Evolutionary conservation across 768 basidiomycete species (phyloP).

Genomic region (Galerina marginata): DNA sequence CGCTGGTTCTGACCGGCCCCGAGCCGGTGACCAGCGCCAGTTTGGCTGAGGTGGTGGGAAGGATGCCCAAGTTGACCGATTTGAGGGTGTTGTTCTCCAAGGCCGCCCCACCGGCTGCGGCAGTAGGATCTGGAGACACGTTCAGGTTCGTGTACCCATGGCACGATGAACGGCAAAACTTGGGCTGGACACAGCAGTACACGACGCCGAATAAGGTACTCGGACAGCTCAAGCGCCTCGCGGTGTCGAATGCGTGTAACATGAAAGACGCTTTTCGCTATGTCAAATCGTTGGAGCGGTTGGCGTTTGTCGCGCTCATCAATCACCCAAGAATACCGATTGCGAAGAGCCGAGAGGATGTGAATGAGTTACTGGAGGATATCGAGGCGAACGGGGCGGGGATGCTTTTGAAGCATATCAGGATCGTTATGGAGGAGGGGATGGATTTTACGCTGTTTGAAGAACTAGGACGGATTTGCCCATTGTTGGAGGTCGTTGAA

Average conservation of each 20-base stretch:
- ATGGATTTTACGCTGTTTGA: slow-evolving; percentile 38
- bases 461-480: slow-evolving; percentile 38
- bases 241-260: slow-evolving; percentile 44
- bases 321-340: slow-evolving; percentile 42
- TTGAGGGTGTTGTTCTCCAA: slow-evolving; percentile 29
- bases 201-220: slow-evolving; percentile 20
- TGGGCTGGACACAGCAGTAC: no score
- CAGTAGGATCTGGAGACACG: background rate
- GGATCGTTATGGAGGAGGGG: slow-evolving; percentile 47
- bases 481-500: slow-evolving; percentile 42
- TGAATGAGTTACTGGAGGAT: slow-evolving; percentile 38
- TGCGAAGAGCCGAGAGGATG: slow-evolving; percentile 36
- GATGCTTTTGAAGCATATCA: slow-evolving; percentile 32
- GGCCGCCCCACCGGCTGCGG: background rate
- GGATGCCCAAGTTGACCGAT: slow-evolving; percentile 41
- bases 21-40: slow-evolving; percentile 29
- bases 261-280: slow-evolving; percentile 35
- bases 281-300: slow-evolving; percentile 34
- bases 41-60: slow-evolving; percentile 36
- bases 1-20: slow-evolving; percentile 45
- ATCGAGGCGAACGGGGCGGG: slow-evolving; percentile 28
- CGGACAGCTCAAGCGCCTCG: slow-evolving; percentile 37
- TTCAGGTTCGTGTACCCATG: background rate
- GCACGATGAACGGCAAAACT: background rate
- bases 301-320: slow-evolving; percentile 43